Evolutionary conservation across 140 eudicot species (phyloP), one percentile per base, ranked within the genome.

Genomic region (Erigeron philadelphicus): DNA sequence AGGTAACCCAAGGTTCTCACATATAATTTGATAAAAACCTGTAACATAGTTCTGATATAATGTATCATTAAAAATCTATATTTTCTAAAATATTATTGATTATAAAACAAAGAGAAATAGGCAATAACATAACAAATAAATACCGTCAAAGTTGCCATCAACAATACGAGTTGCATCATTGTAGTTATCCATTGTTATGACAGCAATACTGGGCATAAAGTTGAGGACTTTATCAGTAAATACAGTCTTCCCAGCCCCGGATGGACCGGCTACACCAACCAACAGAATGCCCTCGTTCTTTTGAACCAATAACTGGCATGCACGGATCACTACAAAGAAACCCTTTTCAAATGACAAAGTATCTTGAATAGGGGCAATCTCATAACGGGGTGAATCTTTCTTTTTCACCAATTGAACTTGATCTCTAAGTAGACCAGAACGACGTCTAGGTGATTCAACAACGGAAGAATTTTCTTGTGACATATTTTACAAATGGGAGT

Each of bases 101-200:
- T 31, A 31, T 31, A 31, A 31, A 31, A 31, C 38, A 31, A 2
- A 31, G 56, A 49, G 2, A 5, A 5, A 54, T 13, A 65, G 31
- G 43, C 61, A 52, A 25, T 61, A 49, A 54, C 55, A 68, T 46
- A 54, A 62, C 1, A 41, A 11, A 64, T 40, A 61, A 47, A 77
- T 82, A 93, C 98, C 98, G 13, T 93, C 98, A 75, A 83, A 93
- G 74, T 93, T 93, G 16, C 96, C 98, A 80, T 93, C 98, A 68
- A 93, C 80, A 41, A 93, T 80, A 66, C 89, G 96, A 21, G 85
- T 86, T 56, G 95, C 79, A 15, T 93, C 98, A 31, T 93, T 93
- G 80, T 93, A 93, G 77, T 89, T 87, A 76, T 93, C 98, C 96
- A 93, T 93, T 35, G 84, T 81, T 64, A 93, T 93, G 64, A 89